A percentile compares a stretch with the other conserved stretches of the same genome.
phyloP scores from a whole-genome alignment of 2,329 filamentous ascomycete species.

The Cordyceps javanica region DNA sequence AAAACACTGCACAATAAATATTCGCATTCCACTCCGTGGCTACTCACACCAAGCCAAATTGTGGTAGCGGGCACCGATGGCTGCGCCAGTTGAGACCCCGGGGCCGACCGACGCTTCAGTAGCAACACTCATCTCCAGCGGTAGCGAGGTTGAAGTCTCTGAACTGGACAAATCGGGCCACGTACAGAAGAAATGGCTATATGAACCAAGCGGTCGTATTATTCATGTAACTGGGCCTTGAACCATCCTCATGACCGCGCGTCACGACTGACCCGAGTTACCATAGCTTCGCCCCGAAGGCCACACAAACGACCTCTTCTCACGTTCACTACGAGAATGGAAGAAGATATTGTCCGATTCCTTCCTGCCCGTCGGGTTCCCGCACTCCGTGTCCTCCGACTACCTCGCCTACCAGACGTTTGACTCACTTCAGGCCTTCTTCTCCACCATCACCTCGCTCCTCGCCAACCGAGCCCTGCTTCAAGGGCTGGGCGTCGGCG shows the following conservation, averaged over 20 bases:
- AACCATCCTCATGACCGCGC: background rate
- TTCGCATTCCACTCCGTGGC: background rate
- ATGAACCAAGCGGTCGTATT: constrained; percentile 21
- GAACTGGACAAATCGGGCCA: constrained; percentile 35
- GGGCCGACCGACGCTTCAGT: background rate
- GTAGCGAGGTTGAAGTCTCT: constrained; percentile 20
- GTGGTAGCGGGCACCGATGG: background rate
- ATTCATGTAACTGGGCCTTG: constrained; percentile 20
- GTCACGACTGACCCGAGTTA: background rate
- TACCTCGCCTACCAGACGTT: constrained; percentile 68
- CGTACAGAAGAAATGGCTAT: constrained; percentile 29
- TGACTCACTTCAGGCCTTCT: constrained; percentile 80
- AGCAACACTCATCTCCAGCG: constrained; percentile 15
- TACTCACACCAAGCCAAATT: background rate
- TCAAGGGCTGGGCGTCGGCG: constrained; percentile 73
- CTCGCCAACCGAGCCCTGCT: constrained; percentile 78
- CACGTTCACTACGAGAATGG: constrained; percentile 27
- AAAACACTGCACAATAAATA: background rate
- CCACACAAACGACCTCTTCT: constrained; percentile 20
- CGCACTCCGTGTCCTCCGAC: constrained; percentile 76
- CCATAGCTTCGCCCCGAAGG: constrained; percentile 6
- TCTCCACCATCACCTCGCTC: constrained; percentile 72
- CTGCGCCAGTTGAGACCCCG: background rate
- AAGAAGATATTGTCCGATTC: constrained; percentile 51
- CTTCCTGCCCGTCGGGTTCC: constrained; percentile 84